A percentile compares a stretch with the other conserved stretches of the same genome.
Conservation (phyloP, 352 stramenopile genomes). For the Pythium dissimile region DNA sequence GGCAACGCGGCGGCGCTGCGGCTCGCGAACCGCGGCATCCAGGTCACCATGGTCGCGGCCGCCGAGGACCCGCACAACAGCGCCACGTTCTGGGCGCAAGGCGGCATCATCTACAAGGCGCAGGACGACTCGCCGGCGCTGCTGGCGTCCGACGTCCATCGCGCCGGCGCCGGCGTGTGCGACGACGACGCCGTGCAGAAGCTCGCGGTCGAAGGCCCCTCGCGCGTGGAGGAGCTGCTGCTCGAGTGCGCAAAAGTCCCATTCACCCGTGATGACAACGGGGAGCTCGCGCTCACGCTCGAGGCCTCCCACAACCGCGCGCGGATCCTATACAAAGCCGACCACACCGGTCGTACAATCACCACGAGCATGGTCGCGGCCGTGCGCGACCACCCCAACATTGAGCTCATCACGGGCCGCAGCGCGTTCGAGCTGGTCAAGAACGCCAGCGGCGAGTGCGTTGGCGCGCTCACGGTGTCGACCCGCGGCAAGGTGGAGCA, state of each 20-base stretch:
- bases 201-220: constrained; percentile 87
- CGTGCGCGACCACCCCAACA: constrained; percentile 81
- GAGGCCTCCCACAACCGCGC: constrained; percentile 93
- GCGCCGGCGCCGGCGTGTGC: constrained; percentile 88
- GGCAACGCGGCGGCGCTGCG: constrained; percentile 73
- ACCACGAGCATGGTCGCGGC: constrained; percentile 87
- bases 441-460: constrained; percentile 50
- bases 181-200: constrained; percentile 90
- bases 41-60: constrained; percentile 78
- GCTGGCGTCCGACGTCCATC: constrained; percentile 89
- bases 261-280: constrained; percentile 79
- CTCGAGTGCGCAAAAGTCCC: constrained; percentile 86
- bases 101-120: constrained; percentile 94
- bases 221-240: constrained; percentile 88
- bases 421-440: constrained; percentile 79
- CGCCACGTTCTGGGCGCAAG: constrained; percentile 95
- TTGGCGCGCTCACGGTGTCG: constrained; percentile 73
- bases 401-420: constrained; percentile 66
- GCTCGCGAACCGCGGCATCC: constrained; percentile 67
- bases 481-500: constrained; percentile 48
- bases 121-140: constrained; percentile 81
- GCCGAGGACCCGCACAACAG: constrained; percentile 83
- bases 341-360: constrained; percentile 93
- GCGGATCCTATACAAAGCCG: constrained; percentile 92
- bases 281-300: constrained; percentile 69